A percentile compares a stretch with the other conserved stretches of the same genome.
phyloP scores from a whole-genome alignment of 108 stramenopile genomes.

The Thalassiosira profunda region DNA sequence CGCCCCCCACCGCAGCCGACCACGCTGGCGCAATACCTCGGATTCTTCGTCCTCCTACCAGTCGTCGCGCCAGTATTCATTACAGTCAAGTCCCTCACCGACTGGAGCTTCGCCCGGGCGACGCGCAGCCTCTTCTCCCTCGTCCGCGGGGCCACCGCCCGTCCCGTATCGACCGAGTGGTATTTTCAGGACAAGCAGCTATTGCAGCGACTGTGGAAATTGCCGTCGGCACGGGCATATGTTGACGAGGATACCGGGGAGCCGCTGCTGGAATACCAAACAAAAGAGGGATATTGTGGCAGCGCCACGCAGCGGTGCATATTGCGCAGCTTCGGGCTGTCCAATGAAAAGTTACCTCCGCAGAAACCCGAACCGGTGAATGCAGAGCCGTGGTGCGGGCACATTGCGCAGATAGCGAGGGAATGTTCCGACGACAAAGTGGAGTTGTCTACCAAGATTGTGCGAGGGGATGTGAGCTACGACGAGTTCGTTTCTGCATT shows the following conservation, averaged over 20 bases:
- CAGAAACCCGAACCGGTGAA: constrained; percentile 30
- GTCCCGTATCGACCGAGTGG: constrained; percentile 11
- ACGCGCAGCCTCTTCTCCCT: constrained; percentile 5
- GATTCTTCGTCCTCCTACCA: constrained; percentile 33
- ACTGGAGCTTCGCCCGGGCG: constrained; percentile 15
- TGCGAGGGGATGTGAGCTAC: constrained; percentile 22
- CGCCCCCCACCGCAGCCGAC: not conserved
- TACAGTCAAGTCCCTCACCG: constrained; percentile 25
- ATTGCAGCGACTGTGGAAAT: constrained; percentile 15
- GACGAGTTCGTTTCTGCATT: constrained; percentile 28
- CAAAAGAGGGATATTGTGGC: constrained; percentile 44
- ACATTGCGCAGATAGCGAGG: constrained; percentile 20
- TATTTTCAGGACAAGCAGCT: constrained; percentile 28
- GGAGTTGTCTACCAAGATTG: constrained; percentile 13
- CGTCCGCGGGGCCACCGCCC: constrained; percentile 6
- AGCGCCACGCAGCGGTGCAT: constrained; percentile 47
- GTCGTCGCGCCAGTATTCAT: constrained; percentile 18
- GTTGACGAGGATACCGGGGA: constrained; percentile 7
- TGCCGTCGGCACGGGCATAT: constrained; percentile 27
- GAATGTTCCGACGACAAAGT: not conserved
- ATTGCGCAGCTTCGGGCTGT: constrained; percentile 27
- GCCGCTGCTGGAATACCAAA: constrained; percentile 46
- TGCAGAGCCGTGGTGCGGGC: constrained; percentile 29
- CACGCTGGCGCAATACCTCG: constrained; percentile 2
- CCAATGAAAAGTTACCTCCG: not conserved